Evolutionary conservation across 2,329 filamentous ascomycete genomes (phyloP).

Genomic region (Diaporthe vexans): DNA sequence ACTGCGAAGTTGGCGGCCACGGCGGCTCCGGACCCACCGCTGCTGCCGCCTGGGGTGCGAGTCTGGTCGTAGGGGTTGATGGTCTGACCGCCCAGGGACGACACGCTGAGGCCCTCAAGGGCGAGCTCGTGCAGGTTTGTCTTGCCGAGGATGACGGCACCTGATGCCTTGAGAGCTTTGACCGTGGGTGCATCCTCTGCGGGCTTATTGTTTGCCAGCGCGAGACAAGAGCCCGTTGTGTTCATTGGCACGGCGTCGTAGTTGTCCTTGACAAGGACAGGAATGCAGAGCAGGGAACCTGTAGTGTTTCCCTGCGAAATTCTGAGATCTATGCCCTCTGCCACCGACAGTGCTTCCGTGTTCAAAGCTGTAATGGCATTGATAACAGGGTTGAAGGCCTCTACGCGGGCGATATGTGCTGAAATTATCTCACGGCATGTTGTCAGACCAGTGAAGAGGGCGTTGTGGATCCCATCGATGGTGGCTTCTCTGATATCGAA

Average conservation of each 20-base stretch:
- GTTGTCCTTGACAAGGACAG: conserved; percentile 75
- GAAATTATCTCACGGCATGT: conserved; percentile 69
- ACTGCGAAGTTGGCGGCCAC: conserved; percentile 69
- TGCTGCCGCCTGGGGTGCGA: conserved; percentile 76
- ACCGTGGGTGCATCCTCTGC: conserved; percentile 64
- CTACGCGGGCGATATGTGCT: conserved; percentile 69
- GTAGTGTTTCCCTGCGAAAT: conserved; percentile 63
- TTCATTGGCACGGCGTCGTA: conserved; percentile 68
- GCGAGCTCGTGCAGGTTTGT: conserved; percentile 75
- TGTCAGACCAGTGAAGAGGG: conserved; percentile 64
- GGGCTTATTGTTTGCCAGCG: conserved; percentile 62
- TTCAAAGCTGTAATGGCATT: conserved; percentile 71
- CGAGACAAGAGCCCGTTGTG: conserved; percentile 69
- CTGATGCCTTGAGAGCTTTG: conserved; percentile 61
- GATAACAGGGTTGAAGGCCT: conserved; percentile 67
- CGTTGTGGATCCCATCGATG: conserved; percentile 68
- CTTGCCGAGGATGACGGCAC: conserved; percentile 72
- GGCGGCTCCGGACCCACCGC: conserved; percentile 73
- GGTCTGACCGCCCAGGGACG: conserved; percentile 74
- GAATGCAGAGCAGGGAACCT: conserved; percentile 71
- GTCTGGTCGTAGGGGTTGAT: conserved; percentile 75
- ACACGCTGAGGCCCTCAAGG: conserved; percentile 73
- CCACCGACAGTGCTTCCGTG: conserved; percentile 56
- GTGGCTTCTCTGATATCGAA: conserved; percentile 72
- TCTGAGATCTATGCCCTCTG: conserved; percentile 63